Evolutionary conservation across 306 rosid species (phyloP), one percentile per base, ranked within the genome.

Genomic region (Vicia sativa): DNA sequence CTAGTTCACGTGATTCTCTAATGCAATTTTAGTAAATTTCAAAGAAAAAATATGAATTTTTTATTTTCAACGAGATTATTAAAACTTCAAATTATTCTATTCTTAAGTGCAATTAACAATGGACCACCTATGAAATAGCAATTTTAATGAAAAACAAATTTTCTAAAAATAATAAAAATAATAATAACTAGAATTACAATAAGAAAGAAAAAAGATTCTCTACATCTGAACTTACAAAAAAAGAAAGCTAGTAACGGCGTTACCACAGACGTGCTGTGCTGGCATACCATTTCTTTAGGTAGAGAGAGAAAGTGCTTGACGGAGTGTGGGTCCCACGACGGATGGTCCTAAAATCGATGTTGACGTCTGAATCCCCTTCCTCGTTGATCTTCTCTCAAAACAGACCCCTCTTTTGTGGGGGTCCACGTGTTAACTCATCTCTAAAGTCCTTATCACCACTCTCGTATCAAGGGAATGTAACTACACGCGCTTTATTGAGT

Each of bases 301-400:
- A 31, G 38, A 34, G 38, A 34, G 38, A 34, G 9, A 34, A 7
- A 34, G 16, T 70, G 53, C 34, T 67, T 67, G 11, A 53, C 16
- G 69, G 81, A 29, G 13, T 0, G 72, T 75, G 83, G 84, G 79
- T 55, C 90, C 85, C 85, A 45, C 67, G 43, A 35, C 7, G 58
- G 83, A 76, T 74, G 83, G 80, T 86, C 83, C 91, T 79, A 75
- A 86, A 78, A 70, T 25, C 76, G 74, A 80, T 65, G 86, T 77
- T 73, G 87, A 81, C 85, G 79, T 72, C 78, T 79, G 82, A 81
- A 77, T 75, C 82, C 72, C 56, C 75, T 60, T 78, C 77, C 77
- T 57, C 66, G 70, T 71, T 31, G 62, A 74, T 78, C 86, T 70
- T 65, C 81, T 72, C 74, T 72, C 55, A 42, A 42, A 11, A 49